Percentiles rank a stretch among this genome's conserved stretches.
phyloP scores from a whole-genome alignment of 1,284 basidiomycete genomes.

The Pholiota adiposa region DNA sequence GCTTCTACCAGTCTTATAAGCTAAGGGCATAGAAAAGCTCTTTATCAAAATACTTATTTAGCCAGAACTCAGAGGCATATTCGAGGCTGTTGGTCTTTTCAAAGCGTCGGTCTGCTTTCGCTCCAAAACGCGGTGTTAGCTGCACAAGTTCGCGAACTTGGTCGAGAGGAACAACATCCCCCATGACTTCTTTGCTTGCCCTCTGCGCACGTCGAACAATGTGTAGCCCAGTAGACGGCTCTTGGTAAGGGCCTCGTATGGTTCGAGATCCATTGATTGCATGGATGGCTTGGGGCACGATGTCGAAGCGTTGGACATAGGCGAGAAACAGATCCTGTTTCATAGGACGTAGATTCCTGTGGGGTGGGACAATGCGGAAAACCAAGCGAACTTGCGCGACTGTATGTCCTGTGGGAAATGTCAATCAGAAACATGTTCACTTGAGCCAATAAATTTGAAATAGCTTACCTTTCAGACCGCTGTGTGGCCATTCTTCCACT shows the following conservation, averaged over 20 bases:
- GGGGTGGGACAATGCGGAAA: background rate
- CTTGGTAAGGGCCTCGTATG: slow-evolving; percentile 21
- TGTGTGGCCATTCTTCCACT: background rate
- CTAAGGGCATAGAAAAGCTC: slow-evolving; percentile 24
- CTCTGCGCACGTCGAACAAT: slow-evolving; percentile 24
- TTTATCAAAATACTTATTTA: slow-evolving; percentile 36
- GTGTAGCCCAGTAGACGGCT: slow-evolving; percentile 26
- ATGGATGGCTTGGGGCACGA: slow-evolving; percentile 26
- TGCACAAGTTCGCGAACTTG: slow-evolving; percentile 27
- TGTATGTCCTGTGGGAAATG: background rate
- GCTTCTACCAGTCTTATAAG: no score
- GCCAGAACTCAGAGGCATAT: slow-evolving; percentile 26
- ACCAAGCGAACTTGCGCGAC: background rate
- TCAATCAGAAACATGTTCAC: background rate
- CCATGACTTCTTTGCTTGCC: slow-evolving; percentile 20
- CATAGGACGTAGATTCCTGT: background rate
- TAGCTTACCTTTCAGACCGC: background rate
- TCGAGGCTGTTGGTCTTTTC: slow-evolving; percentile 25
- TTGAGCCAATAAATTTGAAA: background rate
- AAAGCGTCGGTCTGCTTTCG: slow-evolving; percentile 27
- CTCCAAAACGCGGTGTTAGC: slow-evolving; percentile 29
- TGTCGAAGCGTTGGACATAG: slow-evolving; percentile 29
- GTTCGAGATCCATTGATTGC: slow-evolving; percentile 3
- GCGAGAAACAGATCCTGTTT: slow-evolving; percentile 16
- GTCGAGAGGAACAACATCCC: slow-evolving; percentile 31